Percentiles rank a stretch among this genome's conserved stretches.
Evolutionary conservation across 768 basidiomycete genomes (phyloP).

Genomic region (Ephemerocybe angulata): DNA sequence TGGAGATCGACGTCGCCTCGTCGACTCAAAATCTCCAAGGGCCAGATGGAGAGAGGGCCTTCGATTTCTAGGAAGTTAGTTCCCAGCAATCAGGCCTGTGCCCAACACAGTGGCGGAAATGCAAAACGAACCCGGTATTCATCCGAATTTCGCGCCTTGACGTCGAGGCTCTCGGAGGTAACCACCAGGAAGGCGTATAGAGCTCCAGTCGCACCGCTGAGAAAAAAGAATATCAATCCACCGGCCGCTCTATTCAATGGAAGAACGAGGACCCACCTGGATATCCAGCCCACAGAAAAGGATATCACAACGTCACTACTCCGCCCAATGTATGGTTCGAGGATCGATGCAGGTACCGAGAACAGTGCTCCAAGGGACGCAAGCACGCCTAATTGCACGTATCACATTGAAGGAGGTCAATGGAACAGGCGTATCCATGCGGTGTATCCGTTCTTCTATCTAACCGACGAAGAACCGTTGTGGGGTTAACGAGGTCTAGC

Average conservation of each 20-base stretch:
- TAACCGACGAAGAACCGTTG: conserved; percentile 2
- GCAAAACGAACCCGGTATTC: background rate
- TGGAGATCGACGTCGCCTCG: conserved; percentile 1
- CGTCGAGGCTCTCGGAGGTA: background rate
- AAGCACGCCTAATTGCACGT: background rate
- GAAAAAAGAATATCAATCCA: background rate
- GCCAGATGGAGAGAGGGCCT: background rate
- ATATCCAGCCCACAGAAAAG: background rate
- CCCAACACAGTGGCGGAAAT: background rate
- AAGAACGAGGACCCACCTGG: background rate
- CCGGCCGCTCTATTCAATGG: background rate
- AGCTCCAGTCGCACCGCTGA: background rate
- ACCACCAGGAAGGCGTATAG: background rate
- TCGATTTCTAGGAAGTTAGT: background rate
- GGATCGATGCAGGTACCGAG: background rate
- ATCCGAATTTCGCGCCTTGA: conserved; percentile 1
- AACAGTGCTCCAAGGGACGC: background rate
- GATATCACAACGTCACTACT: background rate
- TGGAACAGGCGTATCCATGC: background rate
- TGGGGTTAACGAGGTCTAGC: background rate
- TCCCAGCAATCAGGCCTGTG: background rate
- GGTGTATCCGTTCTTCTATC: background rate
- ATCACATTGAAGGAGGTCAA: background rate
- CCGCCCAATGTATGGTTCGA: too few relatives aligned
- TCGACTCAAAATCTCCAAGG: background rate